Conservation (phyloP, 139 green algal species). For the Chlorella sp. region DNA sequence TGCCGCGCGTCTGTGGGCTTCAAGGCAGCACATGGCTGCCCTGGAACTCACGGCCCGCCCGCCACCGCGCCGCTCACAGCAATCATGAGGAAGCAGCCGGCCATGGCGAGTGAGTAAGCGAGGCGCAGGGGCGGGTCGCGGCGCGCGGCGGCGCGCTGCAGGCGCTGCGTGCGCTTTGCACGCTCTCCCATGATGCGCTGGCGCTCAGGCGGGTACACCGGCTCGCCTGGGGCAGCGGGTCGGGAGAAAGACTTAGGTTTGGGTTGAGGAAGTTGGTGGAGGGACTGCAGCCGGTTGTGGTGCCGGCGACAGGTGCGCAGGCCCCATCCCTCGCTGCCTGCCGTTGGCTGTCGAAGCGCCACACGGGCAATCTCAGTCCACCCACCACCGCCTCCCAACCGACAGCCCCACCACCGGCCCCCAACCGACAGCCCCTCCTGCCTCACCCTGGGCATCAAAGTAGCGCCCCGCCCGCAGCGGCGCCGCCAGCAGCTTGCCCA, state of each 20-base stretch:
- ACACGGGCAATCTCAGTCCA: too few species aligned
- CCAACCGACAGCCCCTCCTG: constrained; percentile 34
- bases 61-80: constrained; percentile 18
- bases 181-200: constrained; percentile 66
- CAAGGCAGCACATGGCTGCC: too few species aligned
- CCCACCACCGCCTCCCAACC: too few species aligned
- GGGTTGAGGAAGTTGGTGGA: too few species aligned
- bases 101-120: constrained; percentile 66
- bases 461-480: constrained; percentile 68
- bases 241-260: too few species aligned
- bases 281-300: too few species aligned
- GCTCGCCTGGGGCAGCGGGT: constrained; percentile 30
- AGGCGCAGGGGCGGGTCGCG: constrained; percentile 49
- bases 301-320: too few species aligned
- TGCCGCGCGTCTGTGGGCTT: too few species aligned
- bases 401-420: too few species aligned
- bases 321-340: too few species aligned
- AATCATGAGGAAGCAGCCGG: constrained; percentile 49
- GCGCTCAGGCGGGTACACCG: constrained; percentile 60
- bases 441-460: constrained; percentile 73
- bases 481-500: constrained; percentile 63
- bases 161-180: constrained; percentile 55
- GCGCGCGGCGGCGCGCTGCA: constrained; percentile 44
- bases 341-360: too few species aligned
- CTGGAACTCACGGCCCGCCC: too few species aligned